Conservation (phyloP, 2,329 filamentous ascomycete species). For the Ophiosphaerella narmari region DNA sequence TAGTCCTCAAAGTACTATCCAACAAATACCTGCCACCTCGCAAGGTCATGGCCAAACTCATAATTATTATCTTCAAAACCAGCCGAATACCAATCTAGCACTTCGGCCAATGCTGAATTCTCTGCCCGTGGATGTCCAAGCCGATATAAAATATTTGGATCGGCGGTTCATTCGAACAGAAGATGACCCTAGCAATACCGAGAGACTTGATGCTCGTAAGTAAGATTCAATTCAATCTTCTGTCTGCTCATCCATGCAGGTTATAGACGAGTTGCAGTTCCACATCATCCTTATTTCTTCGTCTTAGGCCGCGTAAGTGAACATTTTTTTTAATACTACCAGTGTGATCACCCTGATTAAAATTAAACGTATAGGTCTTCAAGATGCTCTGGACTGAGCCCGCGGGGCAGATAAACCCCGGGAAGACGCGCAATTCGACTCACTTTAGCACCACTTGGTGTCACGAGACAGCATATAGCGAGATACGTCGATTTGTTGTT, state of each 20-base stretch:
- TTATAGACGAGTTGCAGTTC: no score
- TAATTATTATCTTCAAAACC: no score
- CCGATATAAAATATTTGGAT: background rate
- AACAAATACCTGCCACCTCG: no score
- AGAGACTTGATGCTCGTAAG: slow-evolving; percentile 1
- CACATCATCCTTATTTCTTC: background rate
- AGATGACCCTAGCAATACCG: background rate
- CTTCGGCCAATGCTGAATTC: no score
- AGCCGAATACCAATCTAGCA: no score
- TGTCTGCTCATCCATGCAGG: no score
- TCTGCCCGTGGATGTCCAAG: background rate
- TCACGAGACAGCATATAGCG: slow-evolving; percentile 15
- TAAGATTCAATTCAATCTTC: no score
- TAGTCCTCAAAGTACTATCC: no score
- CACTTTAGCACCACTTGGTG: slow-evolving; percentile 17
- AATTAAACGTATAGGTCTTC: slow-evolving; percentile 14
- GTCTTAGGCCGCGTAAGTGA: slow-evolving; percentile 1
- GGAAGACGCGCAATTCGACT: slow-evolving; percentile 16
- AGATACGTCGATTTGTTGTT: slow-evolving; percentile 28
- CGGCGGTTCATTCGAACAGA: slow-evolving; percentile 1
- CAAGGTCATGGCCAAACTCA: no score
- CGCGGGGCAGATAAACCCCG: slow-evolving; percentile 11
- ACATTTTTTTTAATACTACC: background rate
- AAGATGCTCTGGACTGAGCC: slow-evolving; percentile 26
- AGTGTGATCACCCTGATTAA: no score